Evolutionary conservation across 345 rosid species (phyloP), one percentile per base, ranked within the genome.

Genomic region (Carallia pectinifolia): DNA sequence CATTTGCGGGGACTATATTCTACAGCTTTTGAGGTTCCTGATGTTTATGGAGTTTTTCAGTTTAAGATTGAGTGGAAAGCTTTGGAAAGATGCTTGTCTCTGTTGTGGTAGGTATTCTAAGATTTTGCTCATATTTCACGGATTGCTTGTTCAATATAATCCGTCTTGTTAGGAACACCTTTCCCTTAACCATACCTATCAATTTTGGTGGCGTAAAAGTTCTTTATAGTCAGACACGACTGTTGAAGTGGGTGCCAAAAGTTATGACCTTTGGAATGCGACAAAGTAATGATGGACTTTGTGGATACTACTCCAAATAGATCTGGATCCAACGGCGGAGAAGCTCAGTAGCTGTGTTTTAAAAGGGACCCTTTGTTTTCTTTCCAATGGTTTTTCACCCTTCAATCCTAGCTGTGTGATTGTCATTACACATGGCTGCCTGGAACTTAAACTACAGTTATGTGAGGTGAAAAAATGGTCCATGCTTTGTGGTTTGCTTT

Each of bases 1-100:
- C 67, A n/a, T 66, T 65, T 76, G 75, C 85, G 86, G 86, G 88
- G 89, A 61, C 60, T 85, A 48, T 88, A 80, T 58, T 72, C 70
- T 62, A 71, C 89, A 61, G 69, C 89, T 37, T 86, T 85, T 73
- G 81, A 77, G 84, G 90, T 86, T 65, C 89, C 88, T 36, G 93
- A 88, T 85, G 85, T 88, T 7, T 83, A 86, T 67, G 84, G 90
- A 38, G 88, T 86, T 65, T 88, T 85, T 78, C 93, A 85, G 71
- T 86, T 88, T 61, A 85, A 86, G 75, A 80, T 85, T 40, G 93
- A 86, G 65, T 85, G 83, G 64, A 74, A 83, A 83, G 77, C 71
- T 85, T 86, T 4, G 89, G 93, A 31, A 83, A 86, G 76, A 81
- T 80, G 77, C 61, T 66, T 88, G 65, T 86, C 93, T 44, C 85